These are phyloP conservation scores for Pythium brassicae DNA, from an alignment of 352 stramenopile genomes.

Conservation along the genomic window DNA sequence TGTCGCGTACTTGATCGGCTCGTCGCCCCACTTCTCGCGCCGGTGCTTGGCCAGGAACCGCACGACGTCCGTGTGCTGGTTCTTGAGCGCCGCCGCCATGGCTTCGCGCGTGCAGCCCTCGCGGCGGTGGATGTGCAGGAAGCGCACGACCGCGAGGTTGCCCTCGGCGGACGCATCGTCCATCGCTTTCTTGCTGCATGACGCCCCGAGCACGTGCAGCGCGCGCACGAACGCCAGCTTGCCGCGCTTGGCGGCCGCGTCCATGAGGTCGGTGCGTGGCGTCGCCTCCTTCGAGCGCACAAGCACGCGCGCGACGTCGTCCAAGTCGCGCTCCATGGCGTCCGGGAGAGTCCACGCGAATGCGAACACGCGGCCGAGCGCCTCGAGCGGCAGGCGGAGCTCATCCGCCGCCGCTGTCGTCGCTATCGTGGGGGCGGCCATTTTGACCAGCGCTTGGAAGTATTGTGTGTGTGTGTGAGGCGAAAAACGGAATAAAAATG, in stretches of 20 bases:
- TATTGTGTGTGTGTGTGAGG: too few relatives aligned
- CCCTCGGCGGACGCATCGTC: constrained; percentile 31
- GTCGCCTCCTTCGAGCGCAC: constrained; percentile 24
- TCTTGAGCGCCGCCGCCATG: constrained; percentile 28
- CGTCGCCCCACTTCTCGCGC: constrained; percentile 36
- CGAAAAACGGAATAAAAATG: too few relatives aligned
- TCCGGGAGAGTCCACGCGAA: constrained; percentile 36
- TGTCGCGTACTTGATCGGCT: constrained; percentile 30
- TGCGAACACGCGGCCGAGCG: constrained; percentile 35
- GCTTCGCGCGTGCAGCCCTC: constrained; percentile 42
- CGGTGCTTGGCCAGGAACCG: constrained; percentile 47
- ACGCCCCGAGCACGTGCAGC: constrained; percentile 27
- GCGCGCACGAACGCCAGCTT: constrained; percentile 34
- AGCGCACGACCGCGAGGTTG: constrained; percentile 36
- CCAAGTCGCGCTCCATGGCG: constrained; percentile 21
- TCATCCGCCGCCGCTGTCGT: too few relatives aligned
- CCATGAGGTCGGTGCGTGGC: constrained; percentile 24
- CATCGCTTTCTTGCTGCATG: constrained; percentile 43
- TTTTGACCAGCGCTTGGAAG: too few relatives aligned
- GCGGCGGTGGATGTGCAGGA: constrained; percentile 37
- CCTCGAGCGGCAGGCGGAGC: constrained; percentile 36
- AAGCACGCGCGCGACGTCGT: constrained; percentile 33
- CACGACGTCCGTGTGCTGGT: constrained; percentile 27
- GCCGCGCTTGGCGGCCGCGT: constrained; percentile 27
- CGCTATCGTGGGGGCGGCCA: too few relatives aligned